Evolutionary conservation across 345 rosid species (phyloP), one percentile per base, ranked within the genome.

Genomic region (Rhodomyrtus tomentosa): DNA sequence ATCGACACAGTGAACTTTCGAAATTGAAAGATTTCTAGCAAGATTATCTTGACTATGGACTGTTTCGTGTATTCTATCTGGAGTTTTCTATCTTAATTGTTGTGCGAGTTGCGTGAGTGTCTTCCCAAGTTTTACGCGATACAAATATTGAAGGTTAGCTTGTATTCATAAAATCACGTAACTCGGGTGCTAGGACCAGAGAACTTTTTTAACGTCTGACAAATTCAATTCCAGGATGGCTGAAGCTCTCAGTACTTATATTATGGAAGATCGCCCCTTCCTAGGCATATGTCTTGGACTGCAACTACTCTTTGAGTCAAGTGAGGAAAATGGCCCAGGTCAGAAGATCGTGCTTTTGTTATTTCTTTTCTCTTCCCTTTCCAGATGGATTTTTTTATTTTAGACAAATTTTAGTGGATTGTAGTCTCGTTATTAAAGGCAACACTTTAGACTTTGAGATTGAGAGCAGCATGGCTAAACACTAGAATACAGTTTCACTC

Each of bases 241-340:
- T 5, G 99, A 97, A 88, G 98, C 99, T 55, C 89, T 98, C 82
- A 85, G 94, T 86, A 82, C 87, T 27, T 96, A 98, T 88, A 93
- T 95, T 85, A 90, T 95, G 89, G 91, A 91, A 18, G 99, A 95
- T 87, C 96, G 97, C 82, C 99, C 98, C 3, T 98, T 98, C 89
- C 89, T 98, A 86, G 99, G 99, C 87, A 98, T 98, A 81, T 96
- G 99, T 89, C 98, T 98, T 83, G 99, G 99, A 13, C 93, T 98
- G 88, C 99, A 96, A 82, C 90, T 96, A 24, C 99, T 95, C 80
- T 98, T 98, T 86, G 94, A 96, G 81, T 94, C 91, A 50, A 98
- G 99, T 81, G 94, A 93, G 81, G 99, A 98, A 92, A 93, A 96
- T 88, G 99, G 99, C 86, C 95, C 89, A 85, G 98, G 99, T 93